A percentile compares a stretch with the other conserved stretches of the same genome.
These are phyloP conservation scores for Solanum pennellii DNA, from an alignment of 257 asterid species.

Conservation along the genomic window DNA sequence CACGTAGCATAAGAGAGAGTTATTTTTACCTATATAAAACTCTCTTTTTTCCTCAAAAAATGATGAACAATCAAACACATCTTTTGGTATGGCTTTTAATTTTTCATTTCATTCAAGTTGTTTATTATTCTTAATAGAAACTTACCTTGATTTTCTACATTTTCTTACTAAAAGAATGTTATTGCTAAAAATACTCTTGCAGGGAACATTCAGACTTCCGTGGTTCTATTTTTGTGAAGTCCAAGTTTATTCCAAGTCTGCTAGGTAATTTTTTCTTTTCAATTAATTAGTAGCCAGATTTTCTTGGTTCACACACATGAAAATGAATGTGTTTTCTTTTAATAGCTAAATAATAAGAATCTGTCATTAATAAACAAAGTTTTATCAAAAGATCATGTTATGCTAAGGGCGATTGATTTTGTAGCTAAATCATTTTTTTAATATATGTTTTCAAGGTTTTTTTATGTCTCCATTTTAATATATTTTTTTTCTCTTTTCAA, in stretches of 20 bases:
- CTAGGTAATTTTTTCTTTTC: neutral
- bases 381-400: too few relatives aligned
- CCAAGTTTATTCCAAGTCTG: neutral
- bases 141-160: neutral
- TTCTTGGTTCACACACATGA: neutral
- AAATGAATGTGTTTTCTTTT: neutral
- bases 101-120: neutral
- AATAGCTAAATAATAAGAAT: neutral
- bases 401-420: neutral
- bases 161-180: neutral
- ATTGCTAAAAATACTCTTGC: neutral
- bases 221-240: neutral
- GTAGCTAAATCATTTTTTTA: neutral
- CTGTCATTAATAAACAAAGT: neutral
- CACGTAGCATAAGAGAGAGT: neutral
- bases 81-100: neutral
- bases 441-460: neutral
- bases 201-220: neutral
- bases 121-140: neutral
- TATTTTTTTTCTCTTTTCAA: neutral
- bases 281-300: neutral
- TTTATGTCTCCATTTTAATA: neutral
- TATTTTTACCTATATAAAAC: neutral
- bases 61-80: neutral
- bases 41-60: neutral